Evolutionary conservation across 768 basidiomycete species (phyloP).

Genomic region (Mycena venus): DNA sequence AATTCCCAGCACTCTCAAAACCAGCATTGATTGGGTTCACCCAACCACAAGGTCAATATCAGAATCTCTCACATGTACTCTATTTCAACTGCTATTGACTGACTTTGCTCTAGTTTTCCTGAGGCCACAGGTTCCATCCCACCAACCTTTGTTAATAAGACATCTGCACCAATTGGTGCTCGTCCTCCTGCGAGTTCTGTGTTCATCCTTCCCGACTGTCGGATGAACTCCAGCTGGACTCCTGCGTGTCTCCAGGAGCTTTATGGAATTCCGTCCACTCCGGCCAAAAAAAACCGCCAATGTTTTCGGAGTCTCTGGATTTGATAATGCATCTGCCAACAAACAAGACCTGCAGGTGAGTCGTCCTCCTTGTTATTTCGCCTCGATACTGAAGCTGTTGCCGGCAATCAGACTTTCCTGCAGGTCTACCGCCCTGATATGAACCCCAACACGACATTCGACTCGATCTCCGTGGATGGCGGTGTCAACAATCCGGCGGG

Average conservation of each 20-base stretch:
- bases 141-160: neutral
- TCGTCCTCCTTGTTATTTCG: no score
- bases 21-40: neutral
- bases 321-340: neutral
- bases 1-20: neutral
- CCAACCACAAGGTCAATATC: neutral
- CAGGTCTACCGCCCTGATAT: neutral
- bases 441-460: neutral
- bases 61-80: no score
- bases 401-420: neutral
- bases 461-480: neutral
- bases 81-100: no score
- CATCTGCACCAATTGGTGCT: neutral
- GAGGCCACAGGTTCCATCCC: neutral
- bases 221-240: neutral
- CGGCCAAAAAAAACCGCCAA: neutral
- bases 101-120: neutral
- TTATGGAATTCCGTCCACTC: no score
- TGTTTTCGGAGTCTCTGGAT: neutral
- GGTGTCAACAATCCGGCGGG: conserved; percentile 1
- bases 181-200: neutral
- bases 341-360: neutral
- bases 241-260: neutral
- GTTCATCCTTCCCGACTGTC: neutral
- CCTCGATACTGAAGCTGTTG: neutral